These are phyloP conservation scores for Globisporangium megalacanthum DNA, from an alignment of 352 stramenopile species.

Conservation along the genomic window DNA sequence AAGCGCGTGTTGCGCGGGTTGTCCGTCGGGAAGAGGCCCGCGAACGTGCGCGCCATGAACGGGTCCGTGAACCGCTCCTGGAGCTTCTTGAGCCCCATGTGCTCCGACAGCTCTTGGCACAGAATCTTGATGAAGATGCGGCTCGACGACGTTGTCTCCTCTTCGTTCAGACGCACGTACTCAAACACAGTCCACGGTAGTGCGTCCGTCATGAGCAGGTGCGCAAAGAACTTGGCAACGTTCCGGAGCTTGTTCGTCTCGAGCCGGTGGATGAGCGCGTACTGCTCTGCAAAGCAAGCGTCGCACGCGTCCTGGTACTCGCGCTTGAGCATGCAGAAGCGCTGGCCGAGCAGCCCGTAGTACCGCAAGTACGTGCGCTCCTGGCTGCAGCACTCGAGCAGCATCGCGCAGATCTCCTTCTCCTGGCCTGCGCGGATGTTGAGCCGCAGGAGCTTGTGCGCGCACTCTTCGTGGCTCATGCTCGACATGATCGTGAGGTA, in stretches of 20 bases:
- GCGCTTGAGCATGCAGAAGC: conserved; percentile 96
- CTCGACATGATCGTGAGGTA: conserved; percentile 99
- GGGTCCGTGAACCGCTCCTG: conserved; percentile 93
- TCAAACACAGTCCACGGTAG: conserved; percentile 97
- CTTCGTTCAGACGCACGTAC: conserved; percentile 96
- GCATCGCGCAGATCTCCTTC: conserved; percentile 98
- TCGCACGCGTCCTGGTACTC: conserved; percentile 96
- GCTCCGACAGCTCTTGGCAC: conserved; percentile 96
- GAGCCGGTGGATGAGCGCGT: conserved; percentile 95
- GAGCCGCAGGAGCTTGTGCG: conserved; percentile 98
- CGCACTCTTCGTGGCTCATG: conserved; percentile 98
- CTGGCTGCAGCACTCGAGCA: conserved; percentile 99
- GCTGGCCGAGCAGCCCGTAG: conserved; percentile 95
- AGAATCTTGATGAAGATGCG: conserved; percentile 99
- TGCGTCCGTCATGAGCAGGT: conserved; percentile 96
- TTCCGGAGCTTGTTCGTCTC: conserved; percentile 99
- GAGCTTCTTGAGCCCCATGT: conserved; percentile 95
- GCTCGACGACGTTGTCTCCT: conserved; percentile 98
- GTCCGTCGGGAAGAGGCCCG: conserved; percentile 95
- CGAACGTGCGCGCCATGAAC: conserved; percentile 90
- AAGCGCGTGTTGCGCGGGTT: conserved; percentile 98
- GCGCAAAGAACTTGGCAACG: conserved; percentile 98
- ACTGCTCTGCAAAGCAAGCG: conserved; percentile 92
- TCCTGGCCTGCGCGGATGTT: conserved; percentile 95
- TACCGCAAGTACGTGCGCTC: conserved; percentile 97